Evolutionary conservation across 257 asterid genomes (phyloP).

Genomic region (Nicotiana paniculata): DNA sequence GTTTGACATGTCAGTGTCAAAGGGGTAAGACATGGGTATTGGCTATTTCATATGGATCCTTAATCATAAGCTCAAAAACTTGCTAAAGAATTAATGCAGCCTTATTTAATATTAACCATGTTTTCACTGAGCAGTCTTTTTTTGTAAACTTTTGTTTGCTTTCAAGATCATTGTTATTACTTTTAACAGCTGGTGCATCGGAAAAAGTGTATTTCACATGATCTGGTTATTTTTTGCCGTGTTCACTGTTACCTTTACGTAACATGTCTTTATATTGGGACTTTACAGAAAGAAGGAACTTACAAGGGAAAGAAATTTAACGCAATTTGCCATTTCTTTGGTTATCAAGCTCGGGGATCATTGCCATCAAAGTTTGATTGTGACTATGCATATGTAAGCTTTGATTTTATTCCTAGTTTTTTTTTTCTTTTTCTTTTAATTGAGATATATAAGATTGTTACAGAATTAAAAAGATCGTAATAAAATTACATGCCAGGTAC

Average conservation of each 20-base stretch:
- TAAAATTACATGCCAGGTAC: conserved; percentile 45
- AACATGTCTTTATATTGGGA: conserved; percentile 6
- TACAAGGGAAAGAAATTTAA: conserved; percentile 86
- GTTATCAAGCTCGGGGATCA: conserved; percentile 99
- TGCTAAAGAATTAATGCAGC: background rate
- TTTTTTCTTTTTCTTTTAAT: background rate
- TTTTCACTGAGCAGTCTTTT: background rate
- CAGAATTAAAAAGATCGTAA: background rate
- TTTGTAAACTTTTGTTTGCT: background rate
- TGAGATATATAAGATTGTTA: background rate
- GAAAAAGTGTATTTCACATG: background rate
- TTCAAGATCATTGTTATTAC: background rate
- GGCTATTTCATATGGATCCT: background rate
- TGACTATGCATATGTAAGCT: conserved; percentile 87
- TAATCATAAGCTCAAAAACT: background rate
- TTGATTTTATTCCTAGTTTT: background rate
- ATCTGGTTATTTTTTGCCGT: background rate
- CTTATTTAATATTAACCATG: background rate
- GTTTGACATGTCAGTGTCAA: background rate
- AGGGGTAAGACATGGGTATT: background rate
- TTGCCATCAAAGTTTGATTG: conserved; percentile 96
- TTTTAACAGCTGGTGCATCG: background rate
- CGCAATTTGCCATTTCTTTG: conserved; percentile 97
- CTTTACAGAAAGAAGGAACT: conserved; percentile 80
- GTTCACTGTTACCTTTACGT: background rate